Base-by-base conservation (phyloP, 108 stramenopile species). In the Tribonema minus region DNA sequence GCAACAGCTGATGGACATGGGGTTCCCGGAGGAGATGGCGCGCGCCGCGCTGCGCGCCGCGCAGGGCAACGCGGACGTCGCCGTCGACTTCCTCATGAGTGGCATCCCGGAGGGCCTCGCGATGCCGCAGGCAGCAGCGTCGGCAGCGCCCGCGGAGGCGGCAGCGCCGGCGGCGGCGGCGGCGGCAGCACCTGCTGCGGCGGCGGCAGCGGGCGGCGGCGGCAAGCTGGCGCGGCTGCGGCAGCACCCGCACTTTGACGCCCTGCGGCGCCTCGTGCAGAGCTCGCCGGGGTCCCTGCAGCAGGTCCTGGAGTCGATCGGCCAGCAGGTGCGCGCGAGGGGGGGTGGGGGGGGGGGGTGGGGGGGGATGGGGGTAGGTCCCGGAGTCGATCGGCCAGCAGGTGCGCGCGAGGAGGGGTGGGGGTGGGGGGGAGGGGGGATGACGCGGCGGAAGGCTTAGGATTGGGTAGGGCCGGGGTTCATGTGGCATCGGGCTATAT, bases 71-170 rank as follows among this genome's bases (percentile, higher is more conserved):
- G 88, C 92, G 32, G 93, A 95, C 76, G 80, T 97, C 33, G 98
- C 98, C 38, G 92, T 96, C 2, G 96, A 98, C 68, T 98, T 95
- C 80, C 84, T 98, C 33, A 94, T 95, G 81, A 95, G 91, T 80
- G 98, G 98, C n/a, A 97, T 98, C 65, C 95, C 95, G 7, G 73
- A 62, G 2, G 75, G 38, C 61, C 25, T 79, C 12, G 37, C 32
- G 71, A 46, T 75, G 64, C 5, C 39, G 41, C 41, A 46, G 15
- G n/a, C n/a, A 46, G 41, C 9, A 12, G 41, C 41, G 41, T 46
- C 41, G 15, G 25, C 39, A 26, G 25, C 68, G 15, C 46, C 62
- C 61, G 30, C 77, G 32, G 40, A 3, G 28, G 58, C 70, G 15
- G 68, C 77, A 63, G 41, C 75, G 20, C 9, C 61, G 7, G 37